Percentiles rank a stretch among this genome's conserved stretches.
Evolutionary conservation across 2,329 filamentous ascomycete species (phyloP).

Genomic region (Pleoardoris graminearum): DNA sequence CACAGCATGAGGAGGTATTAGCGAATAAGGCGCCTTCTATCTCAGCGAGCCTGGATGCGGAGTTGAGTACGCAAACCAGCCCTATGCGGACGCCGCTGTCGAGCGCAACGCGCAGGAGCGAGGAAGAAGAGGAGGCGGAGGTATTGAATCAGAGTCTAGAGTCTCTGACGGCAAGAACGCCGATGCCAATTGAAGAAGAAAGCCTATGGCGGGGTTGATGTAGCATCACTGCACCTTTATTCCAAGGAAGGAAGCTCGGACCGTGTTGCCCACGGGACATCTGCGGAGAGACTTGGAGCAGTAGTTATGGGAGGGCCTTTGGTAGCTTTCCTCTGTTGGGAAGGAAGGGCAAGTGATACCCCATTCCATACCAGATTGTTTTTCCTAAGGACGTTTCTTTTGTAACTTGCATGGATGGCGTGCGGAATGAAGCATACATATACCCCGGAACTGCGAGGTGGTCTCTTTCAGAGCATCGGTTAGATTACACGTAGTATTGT

Average conservation of each 20-base stretch:
- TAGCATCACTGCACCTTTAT: no score
- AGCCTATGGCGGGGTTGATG: conserved; percentile 39
- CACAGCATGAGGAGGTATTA: conserved; percentile 15
- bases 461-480: no score
- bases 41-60: conserved; percentile 39
- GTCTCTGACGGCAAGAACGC: conserved; percentile 33
- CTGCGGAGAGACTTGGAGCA: no score
- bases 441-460: neutral
- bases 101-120: conserved; percentile 29
- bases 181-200: conserved; percentile 48
- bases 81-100: conserved; percentile 40
- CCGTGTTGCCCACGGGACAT: no score
- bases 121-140: conserved; percentile 43
- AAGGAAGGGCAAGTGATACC: neutral
- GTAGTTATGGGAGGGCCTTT: no score
- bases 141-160: conserved; percentile 34
- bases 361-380: neutral
- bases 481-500: no score
- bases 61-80: conserved; percentile 33
- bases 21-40: conserved; percentile 25
- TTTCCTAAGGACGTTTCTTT: neutral
- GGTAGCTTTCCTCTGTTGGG: no score
- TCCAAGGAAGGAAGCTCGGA: no score
- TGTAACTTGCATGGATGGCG: conserved; percentile 1
- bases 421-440: conserved; percentile 6